Evolutionary conservation across 495 filamentous ascomycete genomes (phyloP).

Genomic region (Trichoderma virens): DNA sequence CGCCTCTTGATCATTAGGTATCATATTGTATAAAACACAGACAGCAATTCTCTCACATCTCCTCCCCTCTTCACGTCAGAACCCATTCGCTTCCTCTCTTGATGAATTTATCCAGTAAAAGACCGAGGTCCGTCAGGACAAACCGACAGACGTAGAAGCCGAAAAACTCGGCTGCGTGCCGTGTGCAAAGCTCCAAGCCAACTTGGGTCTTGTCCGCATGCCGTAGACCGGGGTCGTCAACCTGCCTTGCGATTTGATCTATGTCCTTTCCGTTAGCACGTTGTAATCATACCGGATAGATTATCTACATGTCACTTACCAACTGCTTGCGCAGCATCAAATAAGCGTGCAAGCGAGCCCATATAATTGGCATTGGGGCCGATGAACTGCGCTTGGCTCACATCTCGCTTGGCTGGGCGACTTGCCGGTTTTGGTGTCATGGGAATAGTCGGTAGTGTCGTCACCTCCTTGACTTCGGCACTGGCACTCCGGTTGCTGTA

Average conservation of each 20-base stretch:
- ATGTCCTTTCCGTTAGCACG: background rate
- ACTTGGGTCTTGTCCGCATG: conserved; percentile 78
- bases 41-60: background rate
- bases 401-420: conserved; percentile 56
- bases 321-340: conserved; percentile 87
- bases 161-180: conserved; percentile 96
- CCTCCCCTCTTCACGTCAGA: conserved; percentile 33
- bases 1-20: background rate
- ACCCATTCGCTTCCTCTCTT: conserved; percentile 97
- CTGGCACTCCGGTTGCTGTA: conserved; percentile 36
- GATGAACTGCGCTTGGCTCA: conserved; percentile 58
- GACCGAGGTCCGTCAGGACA: conserved; percentile 70
- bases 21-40: background rate
- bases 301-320: conserved; percentile 50
- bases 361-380: conserved; percentile 89
- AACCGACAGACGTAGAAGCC: conserved; percentile 95
- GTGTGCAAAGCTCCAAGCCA: conserved; percentile 83
- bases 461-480: conserved; percentile 51
- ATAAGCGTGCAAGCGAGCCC: conserved; percentile 81
- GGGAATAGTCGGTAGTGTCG: conserved; percentile 64
- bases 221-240: conserved; percentile 84
- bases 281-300: conserved; percentile 8
- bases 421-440: conserved; percentile 66
- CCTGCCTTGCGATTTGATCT: conserved; percentile 96
- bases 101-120: conserved; percentile 94